Base-by-base conservation (phyloP, 208 protist species). In the Trypanosoma melophagium region DNA sequence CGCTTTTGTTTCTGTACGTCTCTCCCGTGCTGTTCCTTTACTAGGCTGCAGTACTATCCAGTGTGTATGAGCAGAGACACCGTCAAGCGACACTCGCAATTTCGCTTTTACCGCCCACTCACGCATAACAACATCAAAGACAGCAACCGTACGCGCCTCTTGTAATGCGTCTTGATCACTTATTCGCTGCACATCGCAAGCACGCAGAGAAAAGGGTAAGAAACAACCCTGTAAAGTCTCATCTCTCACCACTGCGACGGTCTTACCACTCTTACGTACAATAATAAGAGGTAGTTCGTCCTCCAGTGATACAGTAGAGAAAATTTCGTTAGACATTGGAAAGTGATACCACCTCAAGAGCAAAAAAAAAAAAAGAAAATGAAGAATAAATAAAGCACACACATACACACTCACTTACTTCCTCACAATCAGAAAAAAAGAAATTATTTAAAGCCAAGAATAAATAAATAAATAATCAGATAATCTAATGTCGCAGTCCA, bases 151-250 rank as follows among this genome's bases (percentile, higher is more conserved):
- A 40, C 56, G 44, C 3, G 62, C 61, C 10, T 38, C 19, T 42
- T 57, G 56, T 40, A 77, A 44, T 8, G 3, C 25, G 8, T 63
- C 60, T 7, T 41, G 5, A 22, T 53, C 25, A 12, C n/a, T 7
- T 3, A 82, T 25, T 1, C 31, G 54, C 13, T 51, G 22, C 40
- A 69, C 53, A 35, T 69, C 60, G 28, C 77, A 83, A 14, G 59
- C 19, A 21, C 58, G 47, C 22, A 72, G 22, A 16, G 71, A 78
- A 60, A 83, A 83, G 2, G 77, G 77, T 35, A 83, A 66, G 54
- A 67, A 52, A 42, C 22, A 42, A n/a, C 28, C 7, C 14, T 41
- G 25, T 22, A 56, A 35, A 16, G 25, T 12, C 16, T 50, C 58
- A 56, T 68, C 60, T 16, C 28, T 24, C 24, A 67, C 59, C 4